Base-by-base conservation (phyloP, 768 basidiomycete species). In the Suillus placidus region DNA sequence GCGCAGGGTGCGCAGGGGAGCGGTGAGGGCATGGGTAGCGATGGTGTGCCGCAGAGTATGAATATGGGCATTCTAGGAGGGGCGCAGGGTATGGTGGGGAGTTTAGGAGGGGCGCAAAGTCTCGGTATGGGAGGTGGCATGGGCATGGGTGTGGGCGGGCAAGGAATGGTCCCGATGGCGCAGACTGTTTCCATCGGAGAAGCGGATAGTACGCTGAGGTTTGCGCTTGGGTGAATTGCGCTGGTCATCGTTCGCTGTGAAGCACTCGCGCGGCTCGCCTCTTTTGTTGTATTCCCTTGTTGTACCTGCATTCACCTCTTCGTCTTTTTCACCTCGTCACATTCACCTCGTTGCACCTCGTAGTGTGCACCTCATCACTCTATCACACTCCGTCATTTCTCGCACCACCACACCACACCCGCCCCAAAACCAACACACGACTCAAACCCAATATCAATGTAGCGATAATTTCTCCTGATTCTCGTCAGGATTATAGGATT, bases 131-230 rank as follows among this genome's bases (percentile, higher is more conserved):
- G 43, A 45, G 42, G 42, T 18, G 26, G 26, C 26, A 5, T 35
- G 34, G 34, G 34, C 8, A 12, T 38, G 10, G 30, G 52, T 10
- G 9, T 8, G 9, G 18, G 26, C 14, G 51, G 30, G 52, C 52
- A 54, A 34, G 52, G 52, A 18, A 2, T 66, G 56, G 7, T 42
- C 42, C 16, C 42, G 42, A 43, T 43, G 42, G 12, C 72, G 67
- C 18, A 70, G 23, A 43, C 68, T 0, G 65, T 71, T 20, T 51
- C 51, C 16, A 51, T 51, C 4, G 74, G 74, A 6, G 75, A 76
- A 30, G 68, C 65, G 18, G 73, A 61, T 32, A 76, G 75, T 55
- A 76, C 76, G 30, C 54, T 76, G 51, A 64, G 76, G 35, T 76
- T 77, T 40, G 75, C 75, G 16, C 58, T 76, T 56, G 75, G 75